Evolutionary conservation across 306 rosid genomes (phyloP), one percentile per base, ranked within the genome.

Genomic region (Dalbergia oliveri): DNA sequence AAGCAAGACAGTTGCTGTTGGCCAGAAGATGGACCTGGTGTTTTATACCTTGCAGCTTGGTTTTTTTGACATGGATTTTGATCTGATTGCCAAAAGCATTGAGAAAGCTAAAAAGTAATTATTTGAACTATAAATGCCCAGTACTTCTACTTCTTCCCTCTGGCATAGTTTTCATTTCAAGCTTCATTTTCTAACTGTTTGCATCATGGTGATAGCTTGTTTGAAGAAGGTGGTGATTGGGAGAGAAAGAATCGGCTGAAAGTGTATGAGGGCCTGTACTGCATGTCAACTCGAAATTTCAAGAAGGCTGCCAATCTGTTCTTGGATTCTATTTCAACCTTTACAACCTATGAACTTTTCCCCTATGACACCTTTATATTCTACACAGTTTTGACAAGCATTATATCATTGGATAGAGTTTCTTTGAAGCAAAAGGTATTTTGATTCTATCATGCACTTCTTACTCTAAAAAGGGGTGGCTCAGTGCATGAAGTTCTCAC

Each of bases 191-290:
- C 45, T 76, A 39, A 93, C 79, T 75, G 15, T 73, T 81, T 87
- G 58, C 67, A 57, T 7, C 26, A 14, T 80, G 78, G 16, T 75
- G 67, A 33, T 88, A 95, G 98, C 84, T 93, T 95, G 93, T 95
- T 95, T 87, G 99, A 95, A 88, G 98, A 95, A 87, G 99, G 99
- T 56, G 99, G 99, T 72, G 99, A 95, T 80, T 95, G 99, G 99
- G 99, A 95, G 85, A 89, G 99, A 85, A 95, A 95, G 91, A 95
- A 95, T 59, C 85, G 99, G 9, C 73, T 95, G 86, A 93, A 95
- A 91, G 98, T 95, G 61, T 95, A 95, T 58, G 99, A 95, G 84
- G 98, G 99, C 82, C 75, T 95, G 84, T 93, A 77, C 86, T 91
- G 90, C 90, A 88, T 95, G 98, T 89, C 98, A 59, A 93, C 94